phyloP scores from a whole-genome alignment of 768 basidiomycete genomes.

The Xerocomellus dryophilus region DNA sequence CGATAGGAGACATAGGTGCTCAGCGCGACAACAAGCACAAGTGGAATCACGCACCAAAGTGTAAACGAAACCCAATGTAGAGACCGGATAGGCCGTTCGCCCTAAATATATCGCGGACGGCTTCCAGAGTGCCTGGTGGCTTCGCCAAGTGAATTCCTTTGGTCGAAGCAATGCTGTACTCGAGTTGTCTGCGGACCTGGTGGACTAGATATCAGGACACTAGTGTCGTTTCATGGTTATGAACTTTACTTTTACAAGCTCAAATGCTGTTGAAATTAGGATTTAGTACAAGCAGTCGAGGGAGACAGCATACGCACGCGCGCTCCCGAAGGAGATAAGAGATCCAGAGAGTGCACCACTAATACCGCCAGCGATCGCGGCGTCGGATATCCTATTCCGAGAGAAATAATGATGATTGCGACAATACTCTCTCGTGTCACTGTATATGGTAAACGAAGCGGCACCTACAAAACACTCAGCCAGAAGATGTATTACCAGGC shows the following conservation, averaged over 20 bases:
- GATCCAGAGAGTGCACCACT: conserved; percentile 88
- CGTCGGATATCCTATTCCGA: conserved; percentile 60
- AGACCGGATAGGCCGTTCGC: conserved; percentile 61
- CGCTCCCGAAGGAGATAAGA: conserved; percentile 83
- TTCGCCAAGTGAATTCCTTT: conserved; percentile 69
- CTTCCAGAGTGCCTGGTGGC: conserved; percentile 75
- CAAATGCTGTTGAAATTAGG: conserved; percentile 58
- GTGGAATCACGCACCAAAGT: conserved; percentile 58
- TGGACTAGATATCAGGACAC: conserved; percentile 12
- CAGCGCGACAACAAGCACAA: background rate
- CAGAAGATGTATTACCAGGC: background rate
- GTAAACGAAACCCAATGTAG: conserved; percentile 84
- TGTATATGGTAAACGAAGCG: conserved; percentile 89
- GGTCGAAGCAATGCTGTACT: conserved; percentile 84
- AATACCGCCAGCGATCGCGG: conserved; percentile 72
- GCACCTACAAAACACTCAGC: conserved; percentile 52
- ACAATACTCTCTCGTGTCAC: conserved; percentile 74
- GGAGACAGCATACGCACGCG: conserved; percentile 57
- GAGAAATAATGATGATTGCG: conserved; percentile 55
- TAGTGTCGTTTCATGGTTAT: background rate
- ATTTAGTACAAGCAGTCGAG: conserved; percentile 20
- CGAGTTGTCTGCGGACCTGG: conserved; percentile 86
- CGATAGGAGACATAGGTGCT: conserved; percentile 2
- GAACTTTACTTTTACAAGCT: conserved; percentile 81
- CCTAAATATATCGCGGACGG: conserved; percentile 76